These are phyloP conservation scores for Rhodotorula mucilaginosa DNA, from an alignment of 1,284 basidiomycete genomes.

Conservation along the genomic window DNA sequence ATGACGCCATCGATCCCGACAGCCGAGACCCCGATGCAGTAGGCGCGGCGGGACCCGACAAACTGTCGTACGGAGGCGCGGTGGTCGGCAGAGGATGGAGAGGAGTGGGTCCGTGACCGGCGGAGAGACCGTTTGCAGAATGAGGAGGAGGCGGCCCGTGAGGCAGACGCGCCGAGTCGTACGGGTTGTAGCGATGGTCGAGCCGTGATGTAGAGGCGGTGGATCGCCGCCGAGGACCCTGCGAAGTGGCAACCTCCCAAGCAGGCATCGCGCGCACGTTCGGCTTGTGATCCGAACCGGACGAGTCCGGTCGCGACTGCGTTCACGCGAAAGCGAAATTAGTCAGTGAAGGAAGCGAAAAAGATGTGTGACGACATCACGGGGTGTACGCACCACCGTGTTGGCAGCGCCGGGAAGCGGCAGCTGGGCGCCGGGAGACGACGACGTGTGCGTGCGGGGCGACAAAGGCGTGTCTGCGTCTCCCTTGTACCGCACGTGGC, in stretches of 20 bases:
- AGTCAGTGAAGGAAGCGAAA: not conserved
- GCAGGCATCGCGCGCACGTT: not conserved
- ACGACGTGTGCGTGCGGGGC: slow-evolving; percentile 9
- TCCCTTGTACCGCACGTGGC: slow-evolving; percentile 29
- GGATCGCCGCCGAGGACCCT: not conserved
- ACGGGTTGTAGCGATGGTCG: not conserved
- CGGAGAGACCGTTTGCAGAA: not conserved
- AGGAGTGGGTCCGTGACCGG: not conserved
- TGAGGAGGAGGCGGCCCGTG: not conserved
- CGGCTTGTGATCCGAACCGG: not conserved
- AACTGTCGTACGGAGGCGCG: not conserved
- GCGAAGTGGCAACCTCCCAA: not conserved
- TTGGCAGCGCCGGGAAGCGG: not conserved
- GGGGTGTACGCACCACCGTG: no score
- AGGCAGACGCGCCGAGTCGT: not conserved
- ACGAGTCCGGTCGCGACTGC: not conserved
- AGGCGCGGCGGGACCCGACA: not conserved
- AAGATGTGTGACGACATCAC: no score
- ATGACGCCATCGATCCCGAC: no score
- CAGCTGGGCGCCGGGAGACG: not conserved
- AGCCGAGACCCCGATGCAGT: no score
- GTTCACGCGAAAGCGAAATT: not conserved
- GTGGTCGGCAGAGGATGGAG: not conserved
- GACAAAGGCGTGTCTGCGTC: slow-evolving; percentile 36
- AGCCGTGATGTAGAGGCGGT: not conserved